These are phyloP conservation scores for Haplosporangium gracile DNA, from an alignment of 192 early-diverging fungal genomes.

Conservation along the genomic window DNA sequence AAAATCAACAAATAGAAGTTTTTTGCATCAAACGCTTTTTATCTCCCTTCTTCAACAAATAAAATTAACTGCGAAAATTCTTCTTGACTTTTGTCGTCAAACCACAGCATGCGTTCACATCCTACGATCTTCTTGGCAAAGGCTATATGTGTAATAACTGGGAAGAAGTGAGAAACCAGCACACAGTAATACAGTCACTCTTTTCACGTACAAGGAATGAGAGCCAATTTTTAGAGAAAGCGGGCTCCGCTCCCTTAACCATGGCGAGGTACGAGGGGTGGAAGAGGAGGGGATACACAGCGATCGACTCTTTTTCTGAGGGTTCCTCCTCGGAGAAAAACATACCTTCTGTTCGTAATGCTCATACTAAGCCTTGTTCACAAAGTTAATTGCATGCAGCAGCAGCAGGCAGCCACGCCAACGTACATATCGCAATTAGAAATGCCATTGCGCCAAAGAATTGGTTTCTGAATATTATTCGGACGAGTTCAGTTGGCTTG, in stretches of 20 bases:
- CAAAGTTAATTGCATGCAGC: not conserved
- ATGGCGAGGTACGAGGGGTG: too few relatives aligned
- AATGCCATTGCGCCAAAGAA: not conserved
- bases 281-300: not conserved
- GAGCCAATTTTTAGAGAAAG: not conserved
- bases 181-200: not conserved
- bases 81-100: too few relatives aligned
- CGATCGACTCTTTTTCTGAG: not conserved
- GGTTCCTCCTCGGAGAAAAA: not conserved
- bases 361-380: not conserved
- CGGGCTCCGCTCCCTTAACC: not conserved
- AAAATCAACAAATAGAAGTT: too few relatives aligned
- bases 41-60: too few relatives aligned
- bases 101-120: too few relatives aligned
- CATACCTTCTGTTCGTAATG: not conserved
- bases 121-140: too few relatives aligned
- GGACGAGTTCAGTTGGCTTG: not conserved
- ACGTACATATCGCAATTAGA: not conserved
- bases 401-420: not conserved
- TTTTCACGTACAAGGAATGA: not conserved
- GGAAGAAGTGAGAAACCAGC: too few relatives aligned
- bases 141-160: too few relatives aligned
- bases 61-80: too few relatives aligned
- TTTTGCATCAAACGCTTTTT: too few relatives aligned
- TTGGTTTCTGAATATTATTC: not conserved